Conservation (phyloP, 1,284 basidiomycete species). For the Naganishia liquefaciens region DNA sequence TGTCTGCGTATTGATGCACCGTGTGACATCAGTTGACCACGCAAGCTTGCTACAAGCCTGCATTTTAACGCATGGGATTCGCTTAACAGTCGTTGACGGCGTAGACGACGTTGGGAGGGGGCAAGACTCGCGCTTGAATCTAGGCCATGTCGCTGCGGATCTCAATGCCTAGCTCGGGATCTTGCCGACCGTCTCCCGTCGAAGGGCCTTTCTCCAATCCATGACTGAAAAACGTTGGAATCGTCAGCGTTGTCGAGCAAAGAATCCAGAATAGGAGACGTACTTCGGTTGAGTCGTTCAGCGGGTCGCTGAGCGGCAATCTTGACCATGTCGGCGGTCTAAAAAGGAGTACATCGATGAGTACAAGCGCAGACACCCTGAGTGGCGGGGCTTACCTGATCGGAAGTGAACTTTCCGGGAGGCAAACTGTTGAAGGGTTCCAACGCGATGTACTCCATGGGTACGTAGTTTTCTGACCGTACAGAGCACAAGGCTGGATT, state of each 20-base stretch:
- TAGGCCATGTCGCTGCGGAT: conserved; percentile 47
- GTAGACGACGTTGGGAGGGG: conserved; percentile 47
- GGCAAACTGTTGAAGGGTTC: conserved; percentile 49
- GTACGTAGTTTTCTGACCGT: conserved; percentile 50
- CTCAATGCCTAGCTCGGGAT: conserved; percentile 51
- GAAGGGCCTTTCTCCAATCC: conserved; percentile 46
- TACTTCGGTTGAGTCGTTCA: conserved; percentile 45
- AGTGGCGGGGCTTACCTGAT: conserved; percentile 32
- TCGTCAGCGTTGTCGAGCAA: conserved; percentile 3
- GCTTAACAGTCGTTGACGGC: too few species aligned
- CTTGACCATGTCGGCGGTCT: conserved; percentile 54
- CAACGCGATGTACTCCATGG: conserved; percentile 50
- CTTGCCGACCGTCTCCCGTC: conserved; percentile 44
- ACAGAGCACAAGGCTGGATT: conserved; percentile 42
- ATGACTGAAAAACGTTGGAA: conserved; percentile 37
- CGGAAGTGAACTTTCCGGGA: conserved; percentile 44
- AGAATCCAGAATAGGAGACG: conserved; percentile 26
- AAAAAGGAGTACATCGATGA: conserved; percentile 27
- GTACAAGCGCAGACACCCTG: not conserved
- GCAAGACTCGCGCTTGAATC: conserved; percentile 50
- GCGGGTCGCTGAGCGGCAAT: conserved; percentile 51
- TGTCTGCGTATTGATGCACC: too few species aligned
- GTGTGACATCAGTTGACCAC: too few species aligned
- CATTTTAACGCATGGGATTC: too few species aligned
- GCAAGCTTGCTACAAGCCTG: too few species aligned